These are phyloP conservation scores for Silene vulgaris DNA, from an alignment of 179 eudicot genomes.

Conservation along the genomic window DNA sequence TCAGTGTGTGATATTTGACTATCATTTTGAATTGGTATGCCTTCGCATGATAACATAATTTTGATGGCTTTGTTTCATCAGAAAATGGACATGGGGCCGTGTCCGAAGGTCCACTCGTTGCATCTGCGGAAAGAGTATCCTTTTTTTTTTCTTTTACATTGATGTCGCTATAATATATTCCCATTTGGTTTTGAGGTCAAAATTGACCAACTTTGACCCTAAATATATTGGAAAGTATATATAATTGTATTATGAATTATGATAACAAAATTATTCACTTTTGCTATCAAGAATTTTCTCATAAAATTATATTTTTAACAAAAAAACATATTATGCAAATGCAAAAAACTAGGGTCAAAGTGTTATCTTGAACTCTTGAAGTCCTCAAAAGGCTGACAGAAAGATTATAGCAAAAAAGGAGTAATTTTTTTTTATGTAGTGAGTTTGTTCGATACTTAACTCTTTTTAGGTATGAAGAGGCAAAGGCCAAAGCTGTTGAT, in stretches of 20 bases:
- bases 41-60: neutral
- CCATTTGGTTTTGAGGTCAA: neutral
- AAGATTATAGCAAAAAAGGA: neutral
- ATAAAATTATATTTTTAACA: no score
- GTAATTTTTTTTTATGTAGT: neutral
- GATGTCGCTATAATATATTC: neutral
- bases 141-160: constrained; percentile 19
- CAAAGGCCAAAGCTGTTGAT: constrained; percentile 65
- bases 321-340: neutral
- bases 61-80: constrained; percentile 21
- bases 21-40: neutral
- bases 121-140: constrained; percentile 99
- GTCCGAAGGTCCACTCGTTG: constrained; percentile 92
- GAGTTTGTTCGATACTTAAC: constrained; percentile 31
- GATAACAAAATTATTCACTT: neutral
- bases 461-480: constrained; percentile 71
- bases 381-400: neutral
- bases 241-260: neutral
- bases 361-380: neutral
- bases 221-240: neutral
- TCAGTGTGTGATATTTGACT: neutral
- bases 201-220: neutral
- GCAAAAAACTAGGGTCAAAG: neutral
- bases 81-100: constrained; percentile 99
- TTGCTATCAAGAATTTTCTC: neutral